Evolutionary conservation across 169 alveolate genomes (phyloP).

Genomic region (Eimeria sp.): DNA sequence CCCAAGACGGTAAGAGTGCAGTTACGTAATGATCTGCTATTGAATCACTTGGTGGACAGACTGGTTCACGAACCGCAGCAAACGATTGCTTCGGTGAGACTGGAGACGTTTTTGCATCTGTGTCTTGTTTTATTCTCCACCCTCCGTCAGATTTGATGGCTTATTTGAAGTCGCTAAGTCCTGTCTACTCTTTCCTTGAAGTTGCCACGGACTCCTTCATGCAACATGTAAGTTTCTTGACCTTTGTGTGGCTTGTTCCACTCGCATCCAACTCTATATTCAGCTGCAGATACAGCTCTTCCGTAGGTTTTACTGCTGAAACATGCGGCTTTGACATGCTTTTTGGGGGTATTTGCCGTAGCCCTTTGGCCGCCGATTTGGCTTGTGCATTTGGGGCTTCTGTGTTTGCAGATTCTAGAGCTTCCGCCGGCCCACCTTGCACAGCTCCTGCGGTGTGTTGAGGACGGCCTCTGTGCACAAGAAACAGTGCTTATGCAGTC

Average conservation of each 20-base stretch:
- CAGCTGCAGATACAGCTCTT: background rate
- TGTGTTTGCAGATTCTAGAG: constrained; percentile 76
- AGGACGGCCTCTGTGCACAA: constrained; percentile 86
- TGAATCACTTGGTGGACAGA: background rate
- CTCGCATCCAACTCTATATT: background rate
- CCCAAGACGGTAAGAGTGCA: constrained; percentile 83
- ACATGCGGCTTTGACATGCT: background rate
- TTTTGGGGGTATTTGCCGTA: background rate
- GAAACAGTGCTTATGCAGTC: constrained; percentile 87
- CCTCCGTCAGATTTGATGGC: constrained; percentile 81
- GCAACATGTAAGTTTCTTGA: constrained; percentile 85
- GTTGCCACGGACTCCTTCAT: constrained; percentile 93
- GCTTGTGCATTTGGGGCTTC: background rate
- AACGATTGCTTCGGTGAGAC: background rate
- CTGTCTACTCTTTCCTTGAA: constrained; percentile 94
- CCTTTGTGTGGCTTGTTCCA: background rate
- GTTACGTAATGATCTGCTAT: background rate
- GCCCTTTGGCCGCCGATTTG: background rate
- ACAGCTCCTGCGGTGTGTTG: constrained; percentile 84
- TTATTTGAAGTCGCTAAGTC: constrained; percentile 87
- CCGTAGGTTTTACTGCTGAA: background rate
- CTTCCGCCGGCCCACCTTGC: constrained; percentile 83
- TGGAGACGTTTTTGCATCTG: background rate
- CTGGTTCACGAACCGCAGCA: background rate
- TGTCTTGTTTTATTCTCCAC: background rate